These are phyloP conservation scores for Streptanthus diversifolius DNA, from an alignment of 345 rosid species.

Conservation along the genomic window DNA sequence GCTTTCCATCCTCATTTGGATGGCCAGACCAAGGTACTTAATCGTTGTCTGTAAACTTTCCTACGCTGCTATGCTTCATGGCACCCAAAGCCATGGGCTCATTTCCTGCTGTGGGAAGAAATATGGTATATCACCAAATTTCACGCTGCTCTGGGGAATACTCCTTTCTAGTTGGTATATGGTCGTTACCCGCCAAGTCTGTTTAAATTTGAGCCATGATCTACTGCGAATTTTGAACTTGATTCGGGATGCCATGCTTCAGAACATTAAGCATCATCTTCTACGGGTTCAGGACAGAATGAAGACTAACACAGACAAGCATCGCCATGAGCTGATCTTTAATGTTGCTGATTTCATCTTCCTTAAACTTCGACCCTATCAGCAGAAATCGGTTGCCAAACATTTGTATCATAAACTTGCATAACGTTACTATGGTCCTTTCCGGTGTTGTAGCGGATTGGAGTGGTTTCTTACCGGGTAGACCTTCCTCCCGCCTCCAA, in stretches of 20 bases:
- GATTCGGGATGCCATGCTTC: neutral
- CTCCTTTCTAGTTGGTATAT: neutral
- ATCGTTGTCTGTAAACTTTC: neutral
- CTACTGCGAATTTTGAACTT: neutral
- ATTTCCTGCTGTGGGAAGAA: neutral
- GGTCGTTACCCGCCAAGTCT: neutral
- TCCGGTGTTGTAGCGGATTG: too few species aligned
- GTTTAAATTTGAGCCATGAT: neutral
- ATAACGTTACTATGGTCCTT: too few species aligned
- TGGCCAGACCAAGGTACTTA: too few species aligned
- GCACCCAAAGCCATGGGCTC: neutral
- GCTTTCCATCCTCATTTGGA: too few species aligned
- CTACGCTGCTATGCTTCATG: neutral
- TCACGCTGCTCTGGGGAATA: neutral
- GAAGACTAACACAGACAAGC: neutral
- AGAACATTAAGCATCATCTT: rapidly evolving
- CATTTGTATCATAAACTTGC: too few species aligned
- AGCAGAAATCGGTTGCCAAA: too few species aligned
- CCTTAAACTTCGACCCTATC: too few species aligned
- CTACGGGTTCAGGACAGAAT: neutral
- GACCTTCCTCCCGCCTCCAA: too few species aligned
- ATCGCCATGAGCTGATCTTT: neutral
- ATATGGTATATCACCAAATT: neutral
- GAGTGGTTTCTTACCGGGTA: too few species aligned
- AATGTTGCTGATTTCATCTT: too few species aligned